A percentile compares a stretch with the other conserved stretches of the same genome.
phyloP scores from a whole-genome alignment of 2,329 filamentous ascomycete species.

The Aspergillus fructus region DNA sequence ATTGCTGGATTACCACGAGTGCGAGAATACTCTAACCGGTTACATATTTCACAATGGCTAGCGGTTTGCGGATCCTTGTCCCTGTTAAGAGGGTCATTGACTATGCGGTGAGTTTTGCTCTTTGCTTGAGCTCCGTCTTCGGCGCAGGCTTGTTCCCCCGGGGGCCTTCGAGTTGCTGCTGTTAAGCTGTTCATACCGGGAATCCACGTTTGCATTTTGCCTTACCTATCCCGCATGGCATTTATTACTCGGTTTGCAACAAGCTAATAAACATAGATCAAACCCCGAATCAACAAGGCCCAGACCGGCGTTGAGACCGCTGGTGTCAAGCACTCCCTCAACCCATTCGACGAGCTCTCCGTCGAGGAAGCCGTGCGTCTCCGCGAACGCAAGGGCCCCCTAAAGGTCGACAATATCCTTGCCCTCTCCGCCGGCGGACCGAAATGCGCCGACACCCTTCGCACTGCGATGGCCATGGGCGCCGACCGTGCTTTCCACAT shows the following conservation, averaged over 20 bases:
- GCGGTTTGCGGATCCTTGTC: conserved; percentile 68
- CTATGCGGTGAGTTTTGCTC: conserved; percentile 65
- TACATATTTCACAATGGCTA: conserved; percentile 41
- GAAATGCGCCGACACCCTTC: conserved; percentile 83
- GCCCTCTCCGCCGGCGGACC: conserved; percentile 83
- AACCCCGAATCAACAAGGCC: conserved; percentile 68
- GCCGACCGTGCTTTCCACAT: conserved; percentile 90
- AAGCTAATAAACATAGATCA: conserved; percentile 51
- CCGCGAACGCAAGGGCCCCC: conserved; percentile 74
- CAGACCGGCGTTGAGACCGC: conserved; percentile 87
- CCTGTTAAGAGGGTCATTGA: conserved; percentile 84
- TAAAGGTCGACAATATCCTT: conserved; percentile 86
- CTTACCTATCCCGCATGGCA: background rate
- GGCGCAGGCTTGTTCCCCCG: conserved; percentile 13
- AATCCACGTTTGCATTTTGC: background rate
- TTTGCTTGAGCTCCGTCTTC: conserved; percentile 18
- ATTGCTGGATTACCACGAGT: background rate
- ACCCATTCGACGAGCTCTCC: conserved; percentile 98
- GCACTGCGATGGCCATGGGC: conserved; percentile 98
- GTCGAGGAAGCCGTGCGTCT: conserved; percentile 95
- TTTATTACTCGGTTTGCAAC: background rate
- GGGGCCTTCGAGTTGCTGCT: background rate
- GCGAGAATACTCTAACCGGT: background rate
- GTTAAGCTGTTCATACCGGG: too few relatives aligned
- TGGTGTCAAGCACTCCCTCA: conserved; percentile 96